These are phyloP conservation scores for Aureobasidium sp. DNA, from an alignment of 2,329 filamentous ascomycete genomes.

Conservation along the genomic window DNA sequence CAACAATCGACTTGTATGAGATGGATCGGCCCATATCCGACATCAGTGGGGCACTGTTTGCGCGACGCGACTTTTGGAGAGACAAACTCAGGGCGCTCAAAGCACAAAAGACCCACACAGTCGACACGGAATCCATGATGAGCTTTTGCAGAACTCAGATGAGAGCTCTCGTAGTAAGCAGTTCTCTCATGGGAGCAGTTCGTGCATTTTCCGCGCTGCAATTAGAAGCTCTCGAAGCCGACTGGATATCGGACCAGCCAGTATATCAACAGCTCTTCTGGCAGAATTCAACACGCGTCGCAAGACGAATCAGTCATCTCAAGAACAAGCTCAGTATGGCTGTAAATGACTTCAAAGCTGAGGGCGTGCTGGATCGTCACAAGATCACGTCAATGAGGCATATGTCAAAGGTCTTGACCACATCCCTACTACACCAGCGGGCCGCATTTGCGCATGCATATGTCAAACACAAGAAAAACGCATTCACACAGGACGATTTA, in stretches of 20 bases:
- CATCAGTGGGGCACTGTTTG: not conserved
- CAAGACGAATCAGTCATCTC: not conserved
- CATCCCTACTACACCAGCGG: not conserved
- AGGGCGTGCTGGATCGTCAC: not conserved
- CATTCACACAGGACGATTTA: not conserved
- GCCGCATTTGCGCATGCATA: conserved; percentile 4
- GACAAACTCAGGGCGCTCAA: not conserved
- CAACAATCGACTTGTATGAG: not conserved
- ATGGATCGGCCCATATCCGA: not conserved
- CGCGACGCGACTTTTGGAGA: not conserved
- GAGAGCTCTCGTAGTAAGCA: not conserved
- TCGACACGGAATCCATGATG: not conserved
- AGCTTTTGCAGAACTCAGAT: not conserved
- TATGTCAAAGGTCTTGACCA: not conserved
- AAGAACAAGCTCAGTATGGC: not conserved
- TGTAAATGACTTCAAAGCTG: not conserved
- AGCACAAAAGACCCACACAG: not conserved
- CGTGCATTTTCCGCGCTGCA: not conserved
- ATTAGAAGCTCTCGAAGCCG: not conserved
- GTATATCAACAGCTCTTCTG: not conserved
- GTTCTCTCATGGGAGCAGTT: not conserved
- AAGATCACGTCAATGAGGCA: not conserved
- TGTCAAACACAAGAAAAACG: not conserved
- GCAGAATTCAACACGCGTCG: not conserved
- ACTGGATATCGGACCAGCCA: not conserved